Conservation (phyloP, 2,329 filamentous ascomycete species). For the Beauveria scarabaeidicola region DNA sequence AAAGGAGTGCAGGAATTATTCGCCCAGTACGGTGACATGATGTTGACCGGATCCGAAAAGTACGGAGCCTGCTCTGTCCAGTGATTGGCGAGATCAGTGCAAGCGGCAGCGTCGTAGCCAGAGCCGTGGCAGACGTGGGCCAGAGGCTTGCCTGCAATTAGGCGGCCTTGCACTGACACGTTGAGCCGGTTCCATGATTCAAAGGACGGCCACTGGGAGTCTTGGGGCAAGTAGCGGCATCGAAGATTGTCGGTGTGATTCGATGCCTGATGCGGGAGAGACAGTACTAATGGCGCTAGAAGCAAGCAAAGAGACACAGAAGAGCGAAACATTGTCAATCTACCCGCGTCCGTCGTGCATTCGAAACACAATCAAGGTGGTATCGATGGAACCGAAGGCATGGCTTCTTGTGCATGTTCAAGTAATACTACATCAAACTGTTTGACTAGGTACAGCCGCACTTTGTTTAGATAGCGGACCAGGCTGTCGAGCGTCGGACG, state of each 20-base stretch:
- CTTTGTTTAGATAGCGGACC: too few species aligned
- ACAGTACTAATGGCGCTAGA: neutral
- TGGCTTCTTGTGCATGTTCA: neutral
- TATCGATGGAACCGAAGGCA: neutral
- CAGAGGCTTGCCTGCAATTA: constrained; percentile 45
- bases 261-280: neutral
- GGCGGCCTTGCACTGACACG: constrained; percentile 36
- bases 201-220: constrained; percentile 43
- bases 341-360: neutral
- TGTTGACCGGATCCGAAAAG: neutral
- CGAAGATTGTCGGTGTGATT: neutral
- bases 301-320: neutral
- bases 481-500: neutral
- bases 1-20: constrained; percentile 32
- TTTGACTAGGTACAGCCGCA: neutral
- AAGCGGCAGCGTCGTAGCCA: constrained; percentile 35
- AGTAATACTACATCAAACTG: neutral
- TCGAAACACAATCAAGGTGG: neutral
- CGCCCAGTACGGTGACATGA: constrained; percentile 31
- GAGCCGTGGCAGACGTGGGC: constrained; percentile 43
- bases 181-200: constrained; percentile 43
- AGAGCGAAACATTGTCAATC: neutral
- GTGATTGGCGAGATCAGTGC: constrained; percentile 26
- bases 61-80: constrained; percentile 23
- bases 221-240: constrained; percentile 42